Percentiles rank a stretch among this genome's conserved stretches.
Evolutionary conservation across 2,329 filamentous ascomycete species (phyloP).

Genomic region (Aspergillus sojae): DNA sequence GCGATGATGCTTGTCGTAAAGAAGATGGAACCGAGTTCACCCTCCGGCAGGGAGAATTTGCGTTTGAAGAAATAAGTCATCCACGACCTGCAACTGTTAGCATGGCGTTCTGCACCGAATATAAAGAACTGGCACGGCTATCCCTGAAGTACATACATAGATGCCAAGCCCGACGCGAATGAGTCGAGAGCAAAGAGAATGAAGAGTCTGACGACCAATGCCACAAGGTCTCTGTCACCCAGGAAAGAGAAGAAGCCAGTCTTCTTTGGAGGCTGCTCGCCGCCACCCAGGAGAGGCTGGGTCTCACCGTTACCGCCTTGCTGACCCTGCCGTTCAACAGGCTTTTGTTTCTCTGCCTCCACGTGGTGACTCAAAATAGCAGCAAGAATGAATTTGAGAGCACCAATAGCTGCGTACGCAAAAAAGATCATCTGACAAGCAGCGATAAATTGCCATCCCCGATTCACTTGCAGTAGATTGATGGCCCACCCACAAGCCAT

Average conservation of each 20-base stretch:
- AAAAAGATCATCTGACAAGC: constrained; percentile 62
- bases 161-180: constrained; percentile 70
- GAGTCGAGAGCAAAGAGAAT: constrained; percentile 70
- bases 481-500: constrained; percentile 63
- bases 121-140: constrained; percentile 27
- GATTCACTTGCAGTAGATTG: constrained; percentile 48
- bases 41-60: constrained; percentile 58
- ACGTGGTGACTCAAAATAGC: constrained; percentile 53
- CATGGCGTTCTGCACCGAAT: background rate
- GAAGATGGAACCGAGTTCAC: constrained; percentile 57
- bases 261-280: constrained; percentile 25
- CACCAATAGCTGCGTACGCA: constrained; percentile 59
- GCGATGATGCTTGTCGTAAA: constrained; percentile 50
- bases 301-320: constrained; percentile 34
- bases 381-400: constrained; percentile 59
- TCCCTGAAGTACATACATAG: constrained; percentile 50
- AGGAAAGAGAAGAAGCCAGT: constrained; percentile 59
- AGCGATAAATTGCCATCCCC: constrained; percentile 48
- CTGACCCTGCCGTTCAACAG: constrained; percentile 20
- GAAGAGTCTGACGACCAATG: constrained; percentile 56
- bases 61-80: constrained; percentile 61
- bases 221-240: constrained; percentile 46
- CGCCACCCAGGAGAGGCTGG: constrained; percentile 35
- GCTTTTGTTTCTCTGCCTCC: constrained; percentile 40
- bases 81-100: constrained; percentile 41